Evolutionary conservation across 2,329 filamentous ascomycete genomes (phyloP).

Genomic region (Polytolypa hystricis): DNA sequence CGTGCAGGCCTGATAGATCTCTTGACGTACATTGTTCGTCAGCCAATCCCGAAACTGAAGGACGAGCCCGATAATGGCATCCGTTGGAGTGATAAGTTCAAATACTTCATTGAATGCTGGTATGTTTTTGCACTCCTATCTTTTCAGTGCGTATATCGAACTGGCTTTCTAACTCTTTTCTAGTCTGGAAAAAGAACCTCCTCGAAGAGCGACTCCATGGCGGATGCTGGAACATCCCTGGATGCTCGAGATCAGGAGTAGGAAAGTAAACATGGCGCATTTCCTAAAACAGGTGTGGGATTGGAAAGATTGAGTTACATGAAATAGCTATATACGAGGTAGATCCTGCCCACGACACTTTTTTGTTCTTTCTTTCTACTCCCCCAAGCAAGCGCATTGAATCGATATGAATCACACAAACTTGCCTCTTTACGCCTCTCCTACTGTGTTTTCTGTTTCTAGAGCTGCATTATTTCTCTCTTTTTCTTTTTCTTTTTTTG

Average conservation of each 20-base stretch:
- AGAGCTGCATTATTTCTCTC: too few relatives aligned
- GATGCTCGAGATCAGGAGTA: conserved; percentile 93
- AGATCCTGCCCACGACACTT: too few relatives aligned
- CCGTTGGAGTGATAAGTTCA: conserved; percentile 93
- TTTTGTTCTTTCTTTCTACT: too few relatives aligned
- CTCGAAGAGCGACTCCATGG: conserved; percentile 84
- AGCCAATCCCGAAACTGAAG: conserved; percentile 89
- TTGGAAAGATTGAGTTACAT: conserved; percentile 57
- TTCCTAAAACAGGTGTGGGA: conserved; percentile 95
- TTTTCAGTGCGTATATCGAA: conserved; percentile 6
- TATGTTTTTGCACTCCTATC: conserved; percentile 42
- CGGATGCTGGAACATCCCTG: conserved; percentile 98
- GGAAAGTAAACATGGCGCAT: conserved; percentile 94
- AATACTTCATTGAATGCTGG: conserved; percentile 99
- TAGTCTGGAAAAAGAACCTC: conserved; percentile 88
- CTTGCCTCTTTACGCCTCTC: too few relatives aligned
- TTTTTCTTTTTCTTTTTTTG: too few relatives aligned
- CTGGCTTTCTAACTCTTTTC: not conserved
- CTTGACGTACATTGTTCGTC: conserved; percentile 91
- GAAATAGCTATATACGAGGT: not conserved
- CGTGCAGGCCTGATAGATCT: conserved; percentile 87
- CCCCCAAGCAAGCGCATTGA: too few relatives aligned
- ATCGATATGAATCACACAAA: too few relatives aligned
- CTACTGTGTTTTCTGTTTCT: too few relatives aligned
- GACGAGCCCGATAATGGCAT: conserved; percentile 85